Conservation (phyloP, 2,329 filamentous ascomycete genomes). For the Gaeumannomyces sp. region DNA sequence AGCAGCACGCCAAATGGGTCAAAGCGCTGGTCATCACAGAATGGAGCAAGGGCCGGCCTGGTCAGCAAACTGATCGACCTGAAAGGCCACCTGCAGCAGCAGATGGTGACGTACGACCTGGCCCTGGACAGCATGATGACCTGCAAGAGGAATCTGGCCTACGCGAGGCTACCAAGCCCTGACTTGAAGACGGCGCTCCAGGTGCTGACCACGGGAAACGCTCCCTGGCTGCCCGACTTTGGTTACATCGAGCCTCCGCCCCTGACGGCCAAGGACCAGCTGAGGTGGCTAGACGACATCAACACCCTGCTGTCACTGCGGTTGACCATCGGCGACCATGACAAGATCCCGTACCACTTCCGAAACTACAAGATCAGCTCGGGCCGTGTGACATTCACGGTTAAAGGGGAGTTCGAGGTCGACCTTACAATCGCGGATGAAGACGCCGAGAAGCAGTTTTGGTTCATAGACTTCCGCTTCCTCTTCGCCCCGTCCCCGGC, state of each 20-base stretch:
- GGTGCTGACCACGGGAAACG: constrained; percentile 71
- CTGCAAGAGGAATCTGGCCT: constrained; percentile 65
- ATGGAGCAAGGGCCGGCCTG: constrained; percentile 72
- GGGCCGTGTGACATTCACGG: constrained; percentile 84
- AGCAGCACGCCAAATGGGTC: constrained; percentile 79
- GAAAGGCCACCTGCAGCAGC: constrained; percentile 63
- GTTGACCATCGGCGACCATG: constrained; percentile 76
- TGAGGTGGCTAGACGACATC: constrained; percentile 71
- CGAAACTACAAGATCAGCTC: constrained; percentile 70
- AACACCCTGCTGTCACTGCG: constrained; percentile 79
- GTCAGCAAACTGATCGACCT: constrained; percentile 88
- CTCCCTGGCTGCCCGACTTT: constrained; percentile 74
- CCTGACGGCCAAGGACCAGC: constrained; percentile 63
- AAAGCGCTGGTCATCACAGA: constrained; percentile 86
- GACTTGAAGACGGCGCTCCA: constrained; percentile 87
- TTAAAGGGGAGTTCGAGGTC: constrained; percentile 81
- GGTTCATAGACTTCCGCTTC: constrained; percentile 89
- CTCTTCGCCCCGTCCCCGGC: constrained; percentile 65
- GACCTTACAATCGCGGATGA: constrained; percentile 89
- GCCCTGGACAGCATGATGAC: constrained; percentile 60
- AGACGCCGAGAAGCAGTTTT: constrained; percentile 76
- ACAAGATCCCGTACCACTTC: constrained; percentile 70
- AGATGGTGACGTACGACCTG: constrained; percentile 53
- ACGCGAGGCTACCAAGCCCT: constrained; percentile 76
- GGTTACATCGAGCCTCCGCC: constrained; percentile 70